Conservation (phyloP, 805 yeast genomes). For the Candida sithepensis region DNA sequence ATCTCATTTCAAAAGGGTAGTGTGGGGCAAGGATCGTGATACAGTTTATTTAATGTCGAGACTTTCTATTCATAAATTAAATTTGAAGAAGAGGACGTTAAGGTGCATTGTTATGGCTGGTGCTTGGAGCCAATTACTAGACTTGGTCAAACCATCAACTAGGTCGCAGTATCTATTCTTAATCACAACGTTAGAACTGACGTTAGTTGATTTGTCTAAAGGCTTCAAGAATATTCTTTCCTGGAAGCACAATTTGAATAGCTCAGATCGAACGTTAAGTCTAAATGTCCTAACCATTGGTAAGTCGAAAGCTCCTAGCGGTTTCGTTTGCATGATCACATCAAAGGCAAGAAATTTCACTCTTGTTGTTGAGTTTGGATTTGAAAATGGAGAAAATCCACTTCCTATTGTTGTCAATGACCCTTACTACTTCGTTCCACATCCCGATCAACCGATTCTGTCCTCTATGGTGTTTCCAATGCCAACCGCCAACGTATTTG, state of each 20-base stretch:
- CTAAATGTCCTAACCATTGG: constrained; percentile 29
- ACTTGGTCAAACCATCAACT: constrained; percentile 30
- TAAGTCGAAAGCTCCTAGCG: constrained; percentile 1
- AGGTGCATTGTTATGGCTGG: constrained; percentile 43
- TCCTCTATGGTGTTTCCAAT: not conserved
- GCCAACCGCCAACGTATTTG: not conserved
- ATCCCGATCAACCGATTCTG: constrained; percentile 7
- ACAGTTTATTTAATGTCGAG: constrained; percentile 39
- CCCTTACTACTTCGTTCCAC: constrained; percentile 24
- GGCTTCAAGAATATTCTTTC: constrained; percentile 50
- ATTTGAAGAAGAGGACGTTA: constrained; percentile 28
- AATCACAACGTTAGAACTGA: constrained; percentile 64
- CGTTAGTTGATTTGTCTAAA: constrained; percentile 40
- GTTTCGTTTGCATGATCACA: constrained; percentile 26
- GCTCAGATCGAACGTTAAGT: constrained; percentile 50
- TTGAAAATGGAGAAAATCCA: constrained; percentile 11
- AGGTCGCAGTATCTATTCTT: constrained; percentile 41
- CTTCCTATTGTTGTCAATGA: constrained; percentile 17
- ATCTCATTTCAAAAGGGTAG: constrained; percentile 51
- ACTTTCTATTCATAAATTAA: constrained; percentile 36
- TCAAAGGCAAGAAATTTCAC: constrained; percentile 28
- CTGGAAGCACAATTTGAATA: constrained; percentile 68
- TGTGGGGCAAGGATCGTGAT: constrained; percentile 38
- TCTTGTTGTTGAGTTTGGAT: constrained; percentile 29
- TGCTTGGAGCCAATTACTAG: constrained; percentile 51